Evolutionary conservation across 768 basidiomycete genomes (phyloP).

Genomic region (Rubroboletus satanas): DNA sequence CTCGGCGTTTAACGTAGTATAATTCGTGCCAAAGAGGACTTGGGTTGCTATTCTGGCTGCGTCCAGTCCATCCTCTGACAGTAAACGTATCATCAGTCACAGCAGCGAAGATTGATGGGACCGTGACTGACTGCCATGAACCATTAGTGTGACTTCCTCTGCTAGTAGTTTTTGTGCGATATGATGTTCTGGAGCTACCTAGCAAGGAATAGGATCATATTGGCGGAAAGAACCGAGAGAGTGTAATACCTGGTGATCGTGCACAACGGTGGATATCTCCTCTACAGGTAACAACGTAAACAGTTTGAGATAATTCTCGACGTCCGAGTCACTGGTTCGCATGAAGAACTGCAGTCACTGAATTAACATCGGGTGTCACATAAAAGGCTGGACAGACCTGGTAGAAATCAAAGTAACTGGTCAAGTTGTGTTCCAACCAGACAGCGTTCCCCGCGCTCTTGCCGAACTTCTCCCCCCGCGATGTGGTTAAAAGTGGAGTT

Average conservation of each 20-base stretch:
- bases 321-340: slow-evolving; percentile 73
- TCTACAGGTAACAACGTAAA: slow-evolving; percentile 72
- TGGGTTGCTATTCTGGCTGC: slow-evolving; percentile 43
- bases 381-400: slow-evolving; percentile 51
- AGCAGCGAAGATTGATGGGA: neutral
- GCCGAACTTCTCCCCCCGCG: slow-evolving; percentile 91
- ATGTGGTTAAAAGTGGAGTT: slow-evolving; percentile 88
- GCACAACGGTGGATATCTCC: slow-evolving; percentile 54
- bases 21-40: slow-evolving; percentile 41
- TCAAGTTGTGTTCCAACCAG: slow-evolving; percentile 77
- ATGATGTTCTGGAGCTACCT: slow-evolving; percentile 37
- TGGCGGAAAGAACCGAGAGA: neutral
- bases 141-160: slow-evolving; percentile 54
- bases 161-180: slow-evolving; percentile 52
- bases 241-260: slow-evolving; percentile 51
- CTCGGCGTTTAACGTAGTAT: slow-evolving; percentile 44
- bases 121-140: slow-evolving; percentile 49
- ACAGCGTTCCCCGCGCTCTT: slow-evolving; percentile 96
- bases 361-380: neutral
- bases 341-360: slow-evolving; percentile 72
- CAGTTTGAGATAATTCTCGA: slow-evolving; percentile 72
- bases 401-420: slow-evolving; percentile 90
- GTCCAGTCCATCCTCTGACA: slow-evolving; percentile 37
- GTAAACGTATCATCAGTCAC: neutral
- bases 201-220: neutral